Percentiles rank a stretch among this genome's conserved stretches.
Evolutionary conservation across 148 eudicot genomes (phyloP).

Genomic region (Salicornia ramosissima): DNA sequence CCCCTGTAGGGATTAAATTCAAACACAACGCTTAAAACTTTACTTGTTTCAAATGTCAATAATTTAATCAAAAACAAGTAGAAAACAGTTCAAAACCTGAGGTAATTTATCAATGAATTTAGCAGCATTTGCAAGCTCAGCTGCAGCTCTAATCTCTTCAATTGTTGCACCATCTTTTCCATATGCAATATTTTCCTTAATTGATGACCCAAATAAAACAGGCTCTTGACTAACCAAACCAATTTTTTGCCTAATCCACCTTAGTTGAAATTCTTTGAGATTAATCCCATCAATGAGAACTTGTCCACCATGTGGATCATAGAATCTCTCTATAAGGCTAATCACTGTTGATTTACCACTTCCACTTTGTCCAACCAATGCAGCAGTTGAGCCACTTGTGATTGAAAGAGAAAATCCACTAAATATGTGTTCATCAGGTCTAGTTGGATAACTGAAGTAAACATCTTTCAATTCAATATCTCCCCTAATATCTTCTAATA

Average conservation of each 20-base stretch:
- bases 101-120: slow-evolving; percentile 60
- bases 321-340: slow-evolving; percentile 62
- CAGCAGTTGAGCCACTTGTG: slow-evolving; percentile 55
- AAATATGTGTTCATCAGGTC: slow-evolving; percentile 52
- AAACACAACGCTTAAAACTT: background rate
- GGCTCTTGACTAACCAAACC: slow-evolving; percentile 77
- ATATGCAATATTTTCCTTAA: slow-evolving; percentile 58
- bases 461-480: slow-evolving; percentile 51
- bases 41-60: background rate
- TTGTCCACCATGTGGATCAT: slow-evolving; percentile 60
- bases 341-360: slow-evolving; percentile 71
- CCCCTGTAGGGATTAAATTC: slow-evolving; percentile 46
- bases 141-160: slow-evolving; percentile 51
- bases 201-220: slow-evolving; percentile 48
- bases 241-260: slow-evolving; percentile 61
- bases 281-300: slow-evolving; percentile 57
- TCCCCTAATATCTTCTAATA: slow-evolving; percentile 48
- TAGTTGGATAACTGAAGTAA: slow-evolving; percentile 57
- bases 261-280: slow-evolving; percentile 56
- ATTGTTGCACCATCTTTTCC: slow-evolving; percentile 51
- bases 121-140: slow-evolving; percentile 58
- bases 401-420: slow-evolving; percentile 46
- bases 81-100: slow-evolving; percentile 33
- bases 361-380: slow-evolving; percentile 70
- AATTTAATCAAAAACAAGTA: background rate